Conservation (phyloP, 371 early-diverging fungal species). For the Mortierella sp. region DNA sequence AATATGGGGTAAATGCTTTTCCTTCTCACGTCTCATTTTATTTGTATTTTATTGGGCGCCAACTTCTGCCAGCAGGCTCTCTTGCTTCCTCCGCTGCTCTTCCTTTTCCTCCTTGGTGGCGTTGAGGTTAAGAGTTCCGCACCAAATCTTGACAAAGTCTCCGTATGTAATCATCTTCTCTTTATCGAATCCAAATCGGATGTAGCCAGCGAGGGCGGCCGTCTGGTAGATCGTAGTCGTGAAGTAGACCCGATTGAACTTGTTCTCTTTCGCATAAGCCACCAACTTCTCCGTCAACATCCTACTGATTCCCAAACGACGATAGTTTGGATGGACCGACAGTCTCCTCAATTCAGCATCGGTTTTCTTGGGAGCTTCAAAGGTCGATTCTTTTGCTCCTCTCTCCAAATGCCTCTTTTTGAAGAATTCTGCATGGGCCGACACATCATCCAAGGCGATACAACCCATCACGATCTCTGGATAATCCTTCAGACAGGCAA, state of each 20-base stretch:
- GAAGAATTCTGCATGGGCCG: constrained; percentile 15
- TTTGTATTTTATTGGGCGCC: neutral
- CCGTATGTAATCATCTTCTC: neutral
- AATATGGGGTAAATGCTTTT: neutral
- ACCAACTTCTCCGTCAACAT: constrained; percentile 19
- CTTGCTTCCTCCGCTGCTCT: constrained; percentile 8
- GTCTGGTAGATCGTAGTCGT: constrained; percentile 22
- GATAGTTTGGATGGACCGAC: constrained; percentile 39
- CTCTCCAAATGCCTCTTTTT: constrained; percentile 16
- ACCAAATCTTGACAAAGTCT: constrained; percentile 6
- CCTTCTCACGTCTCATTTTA: neutral
- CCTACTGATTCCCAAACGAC: constrained; percentile 35
- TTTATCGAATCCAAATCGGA: constrained; percentile 31
- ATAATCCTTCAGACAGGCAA: constrained; percentile 39
- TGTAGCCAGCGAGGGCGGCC: constrained; percentile 32
- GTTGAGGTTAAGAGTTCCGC: constrained; percentile 17
- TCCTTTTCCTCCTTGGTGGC: constrained; percentile 18
- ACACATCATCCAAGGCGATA: constrained; percentile 32
- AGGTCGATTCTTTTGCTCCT: neutral
- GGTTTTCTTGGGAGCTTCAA: constrained; percentile 3
- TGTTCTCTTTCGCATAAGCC: constrained; percentile 26
- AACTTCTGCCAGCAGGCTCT: constrained; percentile 5
- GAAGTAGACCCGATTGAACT: constrained; percentile 25
- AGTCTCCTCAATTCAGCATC: constrained; percentile 39
- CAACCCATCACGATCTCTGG: constrained; percentile 45